Evolutionary conservation across 2,329 filamentous ascomycete species (phyloP).

Genomic region (Drechmeria coniospora): DNA sequence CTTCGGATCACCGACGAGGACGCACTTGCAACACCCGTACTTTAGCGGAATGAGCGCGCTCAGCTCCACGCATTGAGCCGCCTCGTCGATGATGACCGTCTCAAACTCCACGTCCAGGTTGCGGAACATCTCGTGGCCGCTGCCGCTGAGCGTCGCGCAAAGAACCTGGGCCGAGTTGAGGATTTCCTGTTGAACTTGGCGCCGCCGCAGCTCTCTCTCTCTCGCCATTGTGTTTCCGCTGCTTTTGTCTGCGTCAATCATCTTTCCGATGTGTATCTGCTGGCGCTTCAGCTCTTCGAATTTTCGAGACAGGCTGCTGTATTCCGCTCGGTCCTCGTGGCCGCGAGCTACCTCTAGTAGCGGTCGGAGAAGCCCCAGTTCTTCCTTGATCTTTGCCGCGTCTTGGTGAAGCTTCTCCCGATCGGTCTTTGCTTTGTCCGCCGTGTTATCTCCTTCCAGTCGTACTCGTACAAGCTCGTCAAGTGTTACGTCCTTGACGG

Average conservation of each 20-base stretch:
- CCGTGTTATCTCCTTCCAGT: conserved; percentile 44
- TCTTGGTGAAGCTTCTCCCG: conserved; percentile 47
- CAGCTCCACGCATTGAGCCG: conserved; percentile 93
- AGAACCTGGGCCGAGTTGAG: conserved; percentile 83
- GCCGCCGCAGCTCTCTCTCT: conserved; percentile 72
- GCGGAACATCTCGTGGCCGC: conserved; percentile 95
- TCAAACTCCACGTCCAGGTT: conserved; percentile 91
- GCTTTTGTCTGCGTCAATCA: conserved; percentile 79
- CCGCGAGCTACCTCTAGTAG: conserved; percentile 53
- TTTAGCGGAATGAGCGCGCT: conserved; percentile 93
- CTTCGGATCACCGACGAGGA: conserved; percentile 94
- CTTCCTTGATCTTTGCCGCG: conserved; percentile 56
- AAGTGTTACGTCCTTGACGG: conserved; percentile 79
- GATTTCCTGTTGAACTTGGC: conserved; percentile 77
- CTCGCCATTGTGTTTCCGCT: conserved; percentile 67
- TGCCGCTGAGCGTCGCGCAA: conserved; percentile 87
- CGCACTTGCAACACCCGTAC: conserved; percentile 92
- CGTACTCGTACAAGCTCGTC: conserved; percentile 76
- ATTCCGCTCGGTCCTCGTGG: conserved; percentile 29
- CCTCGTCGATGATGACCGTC: conserved; percentile 95
- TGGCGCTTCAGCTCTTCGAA: conserved; percentile 65
- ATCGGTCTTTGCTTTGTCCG: conserved; percentile 38
- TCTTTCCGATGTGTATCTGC: conserved; percentile 56
- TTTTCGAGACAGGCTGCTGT: conserved; percentile 52
- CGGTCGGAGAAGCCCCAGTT: conserved; percentile 55